Evolutionary conservation across 352 stramenopile species (phyloP), one percentile per base, ranked within the genome.

Genomic region (Phytophthora pini): DNA sequence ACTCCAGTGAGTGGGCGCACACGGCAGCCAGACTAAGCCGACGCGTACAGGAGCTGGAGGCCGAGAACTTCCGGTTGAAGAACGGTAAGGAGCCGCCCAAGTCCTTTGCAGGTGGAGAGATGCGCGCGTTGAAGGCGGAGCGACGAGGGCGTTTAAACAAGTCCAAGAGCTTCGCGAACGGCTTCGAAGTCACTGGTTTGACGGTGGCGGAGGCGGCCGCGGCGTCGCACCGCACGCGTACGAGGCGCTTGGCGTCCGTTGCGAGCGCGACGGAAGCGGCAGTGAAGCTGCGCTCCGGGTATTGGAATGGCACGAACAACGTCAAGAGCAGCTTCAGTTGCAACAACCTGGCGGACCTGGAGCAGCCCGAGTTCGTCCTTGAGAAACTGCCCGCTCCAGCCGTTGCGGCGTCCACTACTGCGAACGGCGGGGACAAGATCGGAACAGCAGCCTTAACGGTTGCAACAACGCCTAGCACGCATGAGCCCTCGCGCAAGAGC

Each of bases 311-410:
- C 32, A 54, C 71, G 20, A 88, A 77, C 55, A 91, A 88, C 61
- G 72, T 91, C 50, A 93, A 86, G 56, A 91, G 80, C 69, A 93
- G 84, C 69, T 90, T 90, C 40, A 93, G 84, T 54, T 91, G 80
- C 76, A 93, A 93, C 68, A 93, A 93, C 49, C 51, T 93, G 17
- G 57, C 80, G 3, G 84, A 93, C 40, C 78, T 91, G 34, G 84
- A 90, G 60, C 67, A 77, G 10, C 73, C 71, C 9, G 80, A 80
- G 27, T 51, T 84, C 7, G 26, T 74, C 46, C 62, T 88, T 36
- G 76, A 89, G 45, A 65, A 72, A 27, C 40, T 71, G 27, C 59
- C 65, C 20, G 22, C 54, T 46, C 8, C 45, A 50, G 44, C 39
- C 45, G 56, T 61, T 66, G 54, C 45, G 27, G 41, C 51, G 59